These are phyloP conservation scores for Macadamia integrifolia DNA, from an alignment of 164 flowering plant genomes.

Conservation along the genomic window DNA sequence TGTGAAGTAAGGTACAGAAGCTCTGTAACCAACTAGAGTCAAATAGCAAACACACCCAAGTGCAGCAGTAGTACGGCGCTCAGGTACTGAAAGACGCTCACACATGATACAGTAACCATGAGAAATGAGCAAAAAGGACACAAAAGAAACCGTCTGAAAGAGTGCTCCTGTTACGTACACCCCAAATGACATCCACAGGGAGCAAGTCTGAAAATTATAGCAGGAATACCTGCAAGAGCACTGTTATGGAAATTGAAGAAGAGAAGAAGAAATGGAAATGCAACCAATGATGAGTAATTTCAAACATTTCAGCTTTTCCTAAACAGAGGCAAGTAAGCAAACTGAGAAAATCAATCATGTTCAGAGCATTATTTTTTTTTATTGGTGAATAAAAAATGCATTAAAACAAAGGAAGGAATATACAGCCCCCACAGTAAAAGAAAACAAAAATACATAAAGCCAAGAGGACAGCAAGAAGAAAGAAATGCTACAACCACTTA, in stretches of 20 bases:
- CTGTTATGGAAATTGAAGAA: background rate
- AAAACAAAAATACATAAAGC: no score
- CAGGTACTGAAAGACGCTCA: constrained; percentile 70
- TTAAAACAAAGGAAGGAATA: no score
- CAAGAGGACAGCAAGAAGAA: no score
- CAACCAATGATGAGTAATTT: background rate
- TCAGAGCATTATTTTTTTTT: background rate
- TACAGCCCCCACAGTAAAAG: no score
- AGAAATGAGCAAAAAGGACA: constrained; percentile 77
- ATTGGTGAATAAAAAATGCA: background rate
- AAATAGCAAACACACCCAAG: constrained; percentile 77
- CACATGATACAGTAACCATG: constrained; percentile 89
- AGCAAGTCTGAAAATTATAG: constrained; percentile 66
- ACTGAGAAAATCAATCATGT: background rate
- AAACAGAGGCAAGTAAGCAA: background rate
- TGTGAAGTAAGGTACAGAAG: constrained; percentile 79
- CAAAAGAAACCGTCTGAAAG: constrained; percentile 78
- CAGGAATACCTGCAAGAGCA: constrained; percentile 75
- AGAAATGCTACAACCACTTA: no score
- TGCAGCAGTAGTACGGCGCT: constrained; percentile 68
- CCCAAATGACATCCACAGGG: constrained; percentile 95
- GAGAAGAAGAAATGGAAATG: background rate
- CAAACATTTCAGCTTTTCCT: background rate
- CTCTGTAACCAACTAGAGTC: constrained; percentile 82
- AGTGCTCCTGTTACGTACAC: constrained; percentile 81